Conservation (phyloP, 2,329 filamentous ascomycete genomes). For the Diplocarpon rosae region DNA sequence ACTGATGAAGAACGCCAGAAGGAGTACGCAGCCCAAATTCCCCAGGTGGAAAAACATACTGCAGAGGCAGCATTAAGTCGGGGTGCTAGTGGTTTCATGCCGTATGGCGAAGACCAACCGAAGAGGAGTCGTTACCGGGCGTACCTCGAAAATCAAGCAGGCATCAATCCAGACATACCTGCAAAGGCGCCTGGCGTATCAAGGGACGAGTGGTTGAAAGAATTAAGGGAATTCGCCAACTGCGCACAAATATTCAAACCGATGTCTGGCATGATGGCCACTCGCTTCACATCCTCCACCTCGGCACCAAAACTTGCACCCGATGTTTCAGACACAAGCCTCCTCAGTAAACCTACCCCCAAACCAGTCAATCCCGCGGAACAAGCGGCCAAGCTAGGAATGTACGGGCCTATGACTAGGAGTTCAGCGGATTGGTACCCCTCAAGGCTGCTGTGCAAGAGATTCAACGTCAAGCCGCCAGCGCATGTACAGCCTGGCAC, state of each 20-base stretch:
- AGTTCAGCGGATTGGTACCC: constrained; percentile 64
- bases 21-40: constrained; percentile 47
- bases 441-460: constrained; percentile 77
- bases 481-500: constrained; percentile 49
- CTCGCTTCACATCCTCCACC: constrained; percentile 71
- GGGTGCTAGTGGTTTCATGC: constrained; percentile 58
- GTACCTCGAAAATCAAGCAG: constrained; percentile 71
- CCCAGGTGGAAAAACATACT: constrained; percentile 53
- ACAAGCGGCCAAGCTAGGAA: constrained; percentile 76
- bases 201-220: constrained; percentile 66
- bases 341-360: constrained; percentile 37
- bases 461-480: constrained; percentile 79
- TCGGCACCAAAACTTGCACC: constrained; percentile 33
- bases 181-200: constrained; percentile 34
- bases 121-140: constrained; percentile 73
- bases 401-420: constrained; percentile 86
- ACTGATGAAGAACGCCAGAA: constrained; percentile 52
- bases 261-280: constrained; percentile 85
- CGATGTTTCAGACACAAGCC: constrained; percentile 26
- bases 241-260: constrained; percentile 79
- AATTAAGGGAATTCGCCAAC: constrained; percentile 63
- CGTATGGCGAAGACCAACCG: constrained; percentile 70
- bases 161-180: constrained; percentile 46
- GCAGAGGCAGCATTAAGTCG: constrained; percentile 59
- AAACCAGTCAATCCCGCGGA: constrained; percentile 69